phyloP scores from a whole-genome alignment of 2,329 filamentous ascomycete species.

The Fusarium gaditjirri region DNA sequence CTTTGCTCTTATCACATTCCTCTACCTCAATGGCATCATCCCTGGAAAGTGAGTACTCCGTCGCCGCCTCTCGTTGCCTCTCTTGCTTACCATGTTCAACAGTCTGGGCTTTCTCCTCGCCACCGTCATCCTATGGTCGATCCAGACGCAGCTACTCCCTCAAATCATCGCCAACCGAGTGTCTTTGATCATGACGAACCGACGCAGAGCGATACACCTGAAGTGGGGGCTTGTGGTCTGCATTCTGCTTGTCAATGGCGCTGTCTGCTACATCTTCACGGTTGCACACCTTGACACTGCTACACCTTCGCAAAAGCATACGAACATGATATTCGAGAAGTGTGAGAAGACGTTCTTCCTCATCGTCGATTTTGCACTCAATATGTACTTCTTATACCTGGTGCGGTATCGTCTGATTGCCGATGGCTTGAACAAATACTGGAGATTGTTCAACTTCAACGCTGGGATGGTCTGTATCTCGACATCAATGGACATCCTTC shows the following conservation, averaged over 20 bases:
- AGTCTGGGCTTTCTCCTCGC: constrained; percentile 22
- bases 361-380: constrained; percentile 59
- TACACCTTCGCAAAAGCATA: constrained; percentile 4
- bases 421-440: constrained; percentile 61
- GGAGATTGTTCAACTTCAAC: constrained; percentile 60
- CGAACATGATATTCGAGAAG: constrained; percentile 41
- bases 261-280: constrained; percentile 55
- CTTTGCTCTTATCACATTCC: constrained; percentile 42
- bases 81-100: neutral
- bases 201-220: constrained; percentile 46
- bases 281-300: constrained; percentile 45
- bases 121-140: constrained; percentile 24
- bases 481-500: constrained; percentile 57
- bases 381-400: constrained; percentile 59
- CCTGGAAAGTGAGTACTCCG: neutral
- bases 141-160: constrained; percentile 54
- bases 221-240: constrained; percentile 50
- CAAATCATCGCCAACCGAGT: constrained; percentile 60
- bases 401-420: constrained; percentile 59
- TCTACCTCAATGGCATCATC: constrained; percentile 39
- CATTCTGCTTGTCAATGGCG: constrained; percentile 52
- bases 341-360: constrained; percentile 60
- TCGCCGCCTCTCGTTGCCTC: accelerated
- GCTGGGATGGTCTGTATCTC: constrained; percentile 59
- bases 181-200: constrained; percentile 53